Base-by-base conservation (phyloP, 805 yeast genomes). In the Candida sanyiensis region DNA sequence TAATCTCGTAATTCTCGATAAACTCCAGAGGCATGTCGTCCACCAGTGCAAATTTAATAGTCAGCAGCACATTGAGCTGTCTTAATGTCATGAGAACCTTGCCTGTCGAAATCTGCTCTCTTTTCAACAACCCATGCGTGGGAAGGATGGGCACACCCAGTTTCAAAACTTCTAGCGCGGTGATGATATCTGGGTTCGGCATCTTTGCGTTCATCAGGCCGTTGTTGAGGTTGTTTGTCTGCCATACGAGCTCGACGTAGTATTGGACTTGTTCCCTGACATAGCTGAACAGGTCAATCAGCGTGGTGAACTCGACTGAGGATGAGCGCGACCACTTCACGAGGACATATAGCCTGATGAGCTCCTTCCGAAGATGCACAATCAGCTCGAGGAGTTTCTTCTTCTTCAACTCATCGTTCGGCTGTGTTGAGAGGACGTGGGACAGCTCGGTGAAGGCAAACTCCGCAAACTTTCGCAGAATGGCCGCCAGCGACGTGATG, bases 241-340 rank as follows among this genome's bases (percentile, higher is more conserved):
- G 79, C 63, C 80, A 72, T 15, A 82, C 74, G 28, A 63, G 79
- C 51, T 70, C 77, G 42, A 61, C 82, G 51, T 71, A 89, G 56
- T 71, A 72, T 54, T 73, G 77, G 52, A 85, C 84, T 51, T 87
- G 94, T 35, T 78, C 79, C 45, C 93, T 69, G 28, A 93, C 69
- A 93, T 95, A 93, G 46, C 84, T 83, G 43, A 94, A 75, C 16
- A 90, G 68, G 62, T 93, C 97, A 40, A 93, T 88, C 45, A 89
- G 67, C 38, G 71, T 72, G 32, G 81, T 77, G 43, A 90, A 78
- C 37, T 82, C 85, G 33, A 75, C 70, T 5, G 89, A 70, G 24
- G 77, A 80, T 10, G 75, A 72, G 4, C 88, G 75, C 15, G 69
- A 62, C 99, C 99, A 93, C 61, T 90, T 89, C 37, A 83, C 75